Conservation (phyloP, 1,139 yeast species). For the Meyerozyma elateridarum region DNA sequence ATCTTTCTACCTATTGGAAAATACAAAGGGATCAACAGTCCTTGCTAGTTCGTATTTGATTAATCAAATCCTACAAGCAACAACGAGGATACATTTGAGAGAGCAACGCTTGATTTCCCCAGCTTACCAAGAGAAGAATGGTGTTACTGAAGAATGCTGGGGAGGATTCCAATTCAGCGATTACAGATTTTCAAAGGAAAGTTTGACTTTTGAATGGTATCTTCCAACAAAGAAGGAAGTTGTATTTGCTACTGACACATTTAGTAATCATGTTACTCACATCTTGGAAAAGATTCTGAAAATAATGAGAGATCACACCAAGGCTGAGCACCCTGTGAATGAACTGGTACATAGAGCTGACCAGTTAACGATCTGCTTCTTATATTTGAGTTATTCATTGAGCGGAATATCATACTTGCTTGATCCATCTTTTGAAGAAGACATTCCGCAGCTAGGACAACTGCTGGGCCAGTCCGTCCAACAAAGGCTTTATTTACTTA, state of each 20-base stretch:
- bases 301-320: constrained; percentile 27
- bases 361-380: constrained; percentile 19
- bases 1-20: constrained; percentile 47
- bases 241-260: constrained; percentile 56
- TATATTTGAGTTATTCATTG: constrained; percentile 54
- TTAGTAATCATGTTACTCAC: constrained; percentile 45
- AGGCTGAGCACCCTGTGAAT: constrained; percentile 21
- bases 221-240: constrained; percentile 57
- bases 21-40: constrained; percentile 63
- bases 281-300: constrained; percentile 40
- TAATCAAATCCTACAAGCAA: constrained; percentile 62
- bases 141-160: constrained; percentile 57
- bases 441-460: constrained; percentile 34
- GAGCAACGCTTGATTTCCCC: constrained; percentile 55
- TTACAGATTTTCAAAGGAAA: constrained; percentile 33
- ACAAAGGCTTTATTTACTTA: constrained; percentile 29
- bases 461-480: constrained; percentile 33
- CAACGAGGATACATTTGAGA: constrained; percentile 54
- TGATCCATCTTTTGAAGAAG: constrained; percentile 60
- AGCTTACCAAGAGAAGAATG: constrained; percentile 21
- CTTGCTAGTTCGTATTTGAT: constrained; percentile 47
- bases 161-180: constrained; percentile 63
- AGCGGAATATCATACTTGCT: constrained; percentile 75
- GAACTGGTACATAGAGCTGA: constrained; percentile 51
- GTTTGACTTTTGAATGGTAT: constrained; percentile 69